phyloP scores from a whole-genome alignment of 2,329 filamentous ascomycete species.

The Sarocladiaceae sp. region DNA sequence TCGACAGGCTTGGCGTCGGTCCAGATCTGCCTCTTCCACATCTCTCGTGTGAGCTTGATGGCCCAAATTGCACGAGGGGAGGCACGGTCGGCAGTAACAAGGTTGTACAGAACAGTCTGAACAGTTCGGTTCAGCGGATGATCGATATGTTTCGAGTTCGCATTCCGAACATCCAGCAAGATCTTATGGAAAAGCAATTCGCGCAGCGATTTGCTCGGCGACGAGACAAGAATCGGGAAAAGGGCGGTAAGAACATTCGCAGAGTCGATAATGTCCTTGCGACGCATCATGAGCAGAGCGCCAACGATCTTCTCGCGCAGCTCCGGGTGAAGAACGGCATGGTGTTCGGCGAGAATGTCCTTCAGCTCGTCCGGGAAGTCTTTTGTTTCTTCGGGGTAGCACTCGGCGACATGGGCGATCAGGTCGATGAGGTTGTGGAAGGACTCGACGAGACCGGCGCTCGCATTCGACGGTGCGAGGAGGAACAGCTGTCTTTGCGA shows the following conservation, averaged over 20 bases:
- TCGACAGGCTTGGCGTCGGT: slow-evolving; percentile 92
- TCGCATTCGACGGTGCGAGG: slow-evolving; percentile 72
- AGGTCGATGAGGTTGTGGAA: slow-evolving; percentile 92
- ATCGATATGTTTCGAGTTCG: slow-evolving; percentile 83
- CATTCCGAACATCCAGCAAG: slow-evolving; percentile 80
- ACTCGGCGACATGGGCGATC: slow-evolving; percentile 88
- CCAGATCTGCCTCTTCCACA: slow-evolving; percentile 97
- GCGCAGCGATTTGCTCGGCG: slow-evolving; percentile 84
- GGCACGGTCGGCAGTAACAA: slow-evolving; percentile 79
- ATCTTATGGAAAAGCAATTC: slow-evolving; percentile 84
- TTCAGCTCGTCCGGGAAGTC: slow-evolving; percentile 79
- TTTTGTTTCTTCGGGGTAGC: slow-evolving; percentile 77
- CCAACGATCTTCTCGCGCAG: slow-evolving; percentile 92
- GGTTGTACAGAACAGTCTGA: slow-evolving; percentile 88
- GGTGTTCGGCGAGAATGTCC: slow-evolving; percentile 74
- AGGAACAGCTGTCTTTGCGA: slow-evolving; percentile 89
- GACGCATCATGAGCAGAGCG: slow-evolving; percentile 78
- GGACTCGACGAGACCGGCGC: slow-evolving; percentile 73
- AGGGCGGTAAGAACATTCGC: slow-evolving; percentile 78
- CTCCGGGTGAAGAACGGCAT: slow-evolving; percentile 76
- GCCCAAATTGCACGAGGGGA: slow-evolving; percentile 92
- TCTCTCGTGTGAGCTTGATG: slow-evolving; percentile 87
- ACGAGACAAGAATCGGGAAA: slow-evolving; percentile 92
- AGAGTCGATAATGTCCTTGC: slow-evolving; percentile 91
- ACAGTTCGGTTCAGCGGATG: slow-evolving; percentile 91